Evolutionary conservation across 2,329 filamentous ascomycete species (phyloP).

Genomic region (Penicillium frequentans): DNA sequence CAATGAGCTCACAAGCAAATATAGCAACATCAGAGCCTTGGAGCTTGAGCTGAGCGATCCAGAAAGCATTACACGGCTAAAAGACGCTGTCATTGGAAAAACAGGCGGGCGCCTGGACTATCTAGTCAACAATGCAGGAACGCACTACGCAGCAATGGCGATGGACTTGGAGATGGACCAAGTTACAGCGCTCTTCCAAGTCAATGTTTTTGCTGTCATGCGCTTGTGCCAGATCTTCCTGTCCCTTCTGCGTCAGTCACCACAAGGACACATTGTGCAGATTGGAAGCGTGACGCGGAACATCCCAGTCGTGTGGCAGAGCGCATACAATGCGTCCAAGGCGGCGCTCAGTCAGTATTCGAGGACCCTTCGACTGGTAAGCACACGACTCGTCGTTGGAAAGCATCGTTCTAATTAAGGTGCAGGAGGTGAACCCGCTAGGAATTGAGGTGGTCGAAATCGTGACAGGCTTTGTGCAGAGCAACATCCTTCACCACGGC

Average conservation of each 20-base stretch:
- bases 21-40: not conserved
- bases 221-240: constrained; percentile 16
- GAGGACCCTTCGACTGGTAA: constrained; percentile 1
- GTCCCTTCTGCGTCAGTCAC: constrained; percentile 13
- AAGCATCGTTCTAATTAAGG: not conserved
- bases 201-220: constrained; percentile 10
- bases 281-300: constrained; percentile 19
- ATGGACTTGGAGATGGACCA: constrained; percentile 4
- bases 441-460: constrained; percentile 2
- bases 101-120: constrained; percentile 6
- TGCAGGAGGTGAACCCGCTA: constrained; percentile 1
- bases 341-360: constrained; percentile 5
- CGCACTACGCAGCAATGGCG: constrained; percentile 4
- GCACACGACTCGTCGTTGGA: too few species aligned
- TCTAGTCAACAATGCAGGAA: constrained; percentile 13
- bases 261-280: constrained; percentile 16
- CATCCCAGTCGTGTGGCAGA: constrained; percentile 4
- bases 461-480: constrained; percentile 5
- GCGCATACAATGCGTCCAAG: constrained; percentile 5
- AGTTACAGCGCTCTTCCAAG: not conserved
- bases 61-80: not conserved
- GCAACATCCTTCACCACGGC: constrained; percentile 5
- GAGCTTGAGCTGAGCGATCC: not conserved
- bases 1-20: not conserved
- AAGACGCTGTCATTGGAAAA: not conserved